These are phyloP conservation scores for Eucalyptus microcorys DNA, from an alignment of 345 rosid genomes.

Conservation along the genomic window DNA sequence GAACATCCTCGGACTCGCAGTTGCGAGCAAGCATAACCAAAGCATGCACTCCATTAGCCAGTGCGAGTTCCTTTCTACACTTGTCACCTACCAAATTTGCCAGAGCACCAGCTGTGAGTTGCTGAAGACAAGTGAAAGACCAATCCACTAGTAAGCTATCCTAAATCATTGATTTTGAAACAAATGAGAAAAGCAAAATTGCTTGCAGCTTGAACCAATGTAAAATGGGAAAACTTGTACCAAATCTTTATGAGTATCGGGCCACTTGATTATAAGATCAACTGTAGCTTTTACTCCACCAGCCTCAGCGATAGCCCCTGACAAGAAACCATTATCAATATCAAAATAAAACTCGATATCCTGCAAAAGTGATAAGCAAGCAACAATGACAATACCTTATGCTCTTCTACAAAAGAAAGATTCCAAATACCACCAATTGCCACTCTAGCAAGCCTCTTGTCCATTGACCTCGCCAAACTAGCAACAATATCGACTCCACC, in stretches of 20 bases:
- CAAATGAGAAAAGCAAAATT: not conserved
- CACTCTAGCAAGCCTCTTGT: constrained; percentile 69
- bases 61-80: constrained; percentile 63
- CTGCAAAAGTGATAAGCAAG: not conserved
- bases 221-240: constrained; percentile 7
- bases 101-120: constrained; percentile 75
- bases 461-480: constrained; percentile 58
- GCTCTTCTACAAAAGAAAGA: constrained; percentile 86
- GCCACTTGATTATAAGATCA: constrained; percentile 74
- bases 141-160: not conserved
- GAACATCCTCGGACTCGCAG: constrained; percentile 69
- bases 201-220: not conserved
- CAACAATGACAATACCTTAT: constrained; percentile 32
- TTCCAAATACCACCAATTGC: constrained; percentile 90
- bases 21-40: constrained; percentile 72
- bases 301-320: constrained; percentile 69
- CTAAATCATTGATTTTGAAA: not conserved
- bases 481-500: constrained; percentile 70
- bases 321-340: not conserved
- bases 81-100: constrained; percentile 83
- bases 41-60: constrained; percentile 67
- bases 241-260: constrained; percentile 68
- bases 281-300: constrained; percentile 71
- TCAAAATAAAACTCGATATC: not conserved
- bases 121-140: constrained; percentile 19